These are phyloP conservation scores for Amyloporia xantha DNA, from an alignment of 768 basidiomycete species.

Conservation along the genomic window DNA sequence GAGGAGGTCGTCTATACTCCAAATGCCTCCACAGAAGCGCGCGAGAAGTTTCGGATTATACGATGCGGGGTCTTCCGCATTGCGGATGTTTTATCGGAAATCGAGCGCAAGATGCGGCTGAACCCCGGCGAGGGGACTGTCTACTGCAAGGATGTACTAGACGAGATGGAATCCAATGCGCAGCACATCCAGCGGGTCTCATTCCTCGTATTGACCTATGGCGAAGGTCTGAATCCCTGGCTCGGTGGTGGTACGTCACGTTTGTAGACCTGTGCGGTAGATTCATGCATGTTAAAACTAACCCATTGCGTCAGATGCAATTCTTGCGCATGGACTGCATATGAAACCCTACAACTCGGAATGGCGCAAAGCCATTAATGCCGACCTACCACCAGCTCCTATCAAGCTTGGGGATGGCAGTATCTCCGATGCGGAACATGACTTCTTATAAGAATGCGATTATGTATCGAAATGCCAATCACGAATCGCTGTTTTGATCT, in stretches of 20 bases:
- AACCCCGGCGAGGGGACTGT: conserved; percentile 17
- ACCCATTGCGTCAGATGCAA: conserved; percentile 3
- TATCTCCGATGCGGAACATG: conserved; percentile 15
- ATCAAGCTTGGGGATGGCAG: conserved; percentile 6
- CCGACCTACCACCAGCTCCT: conserved; percentile 6
- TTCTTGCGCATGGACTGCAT: conserved; percentile 1
- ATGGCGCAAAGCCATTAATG: conserved; percentile 18
- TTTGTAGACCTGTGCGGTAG: background rate
- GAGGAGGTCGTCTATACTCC: conserved; percentile 19
- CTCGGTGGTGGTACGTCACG: conserved; percentile 11
- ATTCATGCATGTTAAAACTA: background rate
- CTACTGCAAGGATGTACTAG: conserved; percentile 12
- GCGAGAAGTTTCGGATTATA: conserved; percentile 15
- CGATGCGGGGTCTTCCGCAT: conserved; percentile 19
- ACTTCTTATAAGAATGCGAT: no score
- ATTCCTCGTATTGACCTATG: conserved; percentile 8
- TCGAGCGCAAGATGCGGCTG: conserved; percentile 16
- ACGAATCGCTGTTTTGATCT: no score
- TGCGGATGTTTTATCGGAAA: conserved; percentile 17
- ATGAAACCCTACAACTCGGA: conserved; percentile 12
- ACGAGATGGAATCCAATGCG: background rate
- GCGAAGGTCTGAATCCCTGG: conserved; percentile 11
- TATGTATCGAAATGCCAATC: no score
- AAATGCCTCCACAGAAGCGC: conserved; percentile 10
- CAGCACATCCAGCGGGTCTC: background rate